Evolutionary conservation across 495 filamentous ascomycete genomes (phyloP), one percentile per base, ranked within the genome.

Genomic region (Aspergillus steynii): DNA sequence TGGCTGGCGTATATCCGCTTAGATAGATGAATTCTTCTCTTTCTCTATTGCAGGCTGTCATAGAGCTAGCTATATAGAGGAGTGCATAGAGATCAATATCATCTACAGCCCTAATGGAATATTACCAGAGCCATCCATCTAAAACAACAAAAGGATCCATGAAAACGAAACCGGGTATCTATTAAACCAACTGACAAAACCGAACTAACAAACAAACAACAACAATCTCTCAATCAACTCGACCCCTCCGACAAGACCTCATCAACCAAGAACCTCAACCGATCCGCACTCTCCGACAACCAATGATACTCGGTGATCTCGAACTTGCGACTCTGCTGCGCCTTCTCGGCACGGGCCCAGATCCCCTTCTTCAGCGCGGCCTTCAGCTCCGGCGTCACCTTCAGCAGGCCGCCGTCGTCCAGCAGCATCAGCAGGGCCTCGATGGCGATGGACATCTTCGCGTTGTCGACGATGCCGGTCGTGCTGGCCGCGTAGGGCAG

Each of bases 391-490:
- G 69, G 62, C 15, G 80, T 83, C 50, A 83, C 74, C 26, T 64
- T 67, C 7, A 88, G 60, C 60, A 73, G 56, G 0, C 71, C 62
- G 28, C 67, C 65, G 0, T 71, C 66, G 1, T 80, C 78, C n/a
- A 93, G 67, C 4, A 89, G 73, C 50, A 87, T 80, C 55, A 94
- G 62, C 57, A 96, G 70, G 0, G 80, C 80, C 72, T 99, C 94
- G 0, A 97, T 70, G 54, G 91, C 68, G 3, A 97, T 73, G 4
- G 88, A 88, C 34, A 97, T 79, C 72, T 92, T 93, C 3, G 89
- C 87, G 67, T 97, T 97, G 53, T 96, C 91, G 5, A 80, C 81
- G 0, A 82, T 72, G 6, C 79, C 84, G 5, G 82, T 72, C 0
- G 81, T 86, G 51, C 83, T 86, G 0, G 93, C 91, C 1, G 87